Percentiles rank a stretch among this genome's conserved stretches.
Evolutionary conservation across 1,139 yeast species (phyloP).

Genomic region (Geotrichum macrosporum): DNA sequence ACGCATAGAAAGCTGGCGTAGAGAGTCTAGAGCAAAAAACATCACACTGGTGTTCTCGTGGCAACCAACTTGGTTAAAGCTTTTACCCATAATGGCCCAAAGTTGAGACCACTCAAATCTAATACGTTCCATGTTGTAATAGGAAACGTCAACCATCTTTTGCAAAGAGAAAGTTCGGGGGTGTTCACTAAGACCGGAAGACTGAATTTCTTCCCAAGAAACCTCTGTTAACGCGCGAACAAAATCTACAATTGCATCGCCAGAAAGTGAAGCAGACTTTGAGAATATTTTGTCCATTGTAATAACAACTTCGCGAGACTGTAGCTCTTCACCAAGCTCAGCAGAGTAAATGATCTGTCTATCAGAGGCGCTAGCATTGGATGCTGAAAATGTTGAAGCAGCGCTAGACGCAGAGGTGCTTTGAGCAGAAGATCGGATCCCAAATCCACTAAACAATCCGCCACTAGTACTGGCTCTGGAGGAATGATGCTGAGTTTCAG

Average conservation of each 20-base stretch:
- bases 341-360: conserved; percentile 38
- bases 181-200: conserved; percentile 72
- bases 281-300: conserved; percentile 84
- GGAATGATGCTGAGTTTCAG: conserved; percentile 41
- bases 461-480: conserved; percentile 14
- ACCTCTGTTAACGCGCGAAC: conserved; percentile 84
- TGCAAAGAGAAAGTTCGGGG: conserved; percentile 92
- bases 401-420: neutral
- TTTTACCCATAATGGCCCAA: conserved; percentile 91
- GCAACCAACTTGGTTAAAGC: conserved; percentile 81
- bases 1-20: conserved; percentile 87
- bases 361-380: conserved; percentile 3
- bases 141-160: conserved; percentile 94
- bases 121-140: conserved; percentile 94
- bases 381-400: conserved; percentile 7
- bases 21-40: conserved; percentile 87
- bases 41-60: conserved; percentile 72
- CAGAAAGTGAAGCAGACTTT: conserved; percentile 72
- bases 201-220: conserved; percentile 84
- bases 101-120: conserved; percentile 95
- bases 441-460: conserved; percentile 17
- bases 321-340: conserved; percentile 56
- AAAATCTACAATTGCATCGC: conserved; percentile 80
- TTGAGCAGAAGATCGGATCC: conserved; percentile 44
- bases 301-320: conserved; percentile 74